phyloP scores from a whole-genome alignment of 768 basidiomycete genomes.

The Pisolithus tinctorius region DNA sequence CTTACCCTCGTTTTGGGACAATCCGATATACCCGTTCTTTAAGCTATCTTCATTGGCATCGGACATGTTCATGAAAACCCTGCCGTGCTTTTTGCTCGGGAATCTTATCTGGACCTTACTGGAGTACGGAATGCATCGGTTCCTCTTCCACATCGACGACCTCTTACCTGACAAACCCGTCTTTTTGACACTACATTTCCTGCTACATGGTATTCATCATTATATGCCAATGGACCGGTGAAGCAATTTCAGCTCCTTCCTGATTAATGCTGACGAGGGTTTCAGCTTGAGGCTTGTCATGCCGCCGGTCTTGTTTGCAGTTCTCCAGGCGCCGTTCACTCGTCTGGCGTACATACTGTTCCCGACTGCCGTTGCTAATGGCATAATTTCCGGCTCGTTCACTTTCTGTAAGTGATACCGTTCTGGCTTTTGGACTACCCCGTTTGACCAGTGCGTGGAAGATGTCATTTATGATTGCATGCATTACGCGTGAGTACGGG shows the following conservation, averaged over 20 bases:
- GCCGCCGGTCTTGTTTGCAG: conserved; percentile 82
- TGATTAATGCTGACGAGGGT: conserved; percentile 3
- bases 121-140: conserved; percentile 91
- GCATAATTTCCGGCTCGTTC: conserved; percentile 77
- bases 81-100: conserved; percentile 72
- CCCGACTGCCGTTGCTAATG: conserved; percentile 81
- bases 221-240: conserved; percentile 95
- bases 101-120: conserved; percentile 91
- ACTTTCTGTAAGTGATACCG: conserved; percentile 53
- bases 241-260: conserved; percentile 13
- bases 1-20: conserved; percentile 53
- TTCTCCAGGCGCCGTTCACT: conserved; percentile 81
- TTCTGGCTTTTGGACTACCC: neutral
- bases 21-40: conserved; percentile 50
- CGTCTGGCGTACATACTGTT: conserved; percentile 76
- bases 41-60: conserved; percentile 42
- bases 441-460: conserved; percentile 22
- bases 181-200: conserved; percentile 83
- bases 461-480: conserved; percentile 83
- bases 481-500: conserved; percentile 77
- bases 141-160: conserved; percentile 94
- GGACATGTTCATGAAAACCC: conserved; percentile 45
- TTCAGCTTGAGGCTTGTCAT: conserved; percentile 86
- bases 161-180: conserved; percentile 75
- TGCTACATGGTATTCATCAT: conserved; percentile 94